These are phyloP conservation scores for Phytophthora fragariaefolia DNA, from an alignment of 352 stramenopile species.

Conservation along the genomic window DNA sequence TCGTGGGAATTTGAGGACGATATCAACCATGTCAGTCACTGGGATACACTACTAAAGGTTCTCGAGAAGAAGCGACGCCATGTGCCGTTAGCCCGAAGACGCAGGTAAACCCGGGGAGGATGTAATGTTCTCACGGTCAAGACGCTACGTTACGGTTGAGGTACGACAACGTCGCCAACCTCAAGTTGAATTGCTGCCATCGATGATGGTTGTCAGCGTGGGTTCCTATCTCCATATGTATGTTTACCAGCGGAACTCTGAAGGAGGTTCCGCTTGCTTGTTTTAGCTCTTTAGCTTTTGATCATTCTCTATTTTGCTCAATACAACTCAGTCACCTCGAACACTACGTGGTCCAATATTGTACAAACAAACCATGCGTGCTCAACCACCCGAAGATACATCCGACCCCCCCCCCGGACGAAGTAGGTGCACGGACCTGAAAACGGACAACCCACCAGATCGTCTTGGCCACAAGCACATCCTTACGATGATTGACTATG, in stretches of 20 bases:
- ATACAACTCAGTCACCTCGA: no score
- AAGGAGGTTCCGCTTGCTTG: no score
- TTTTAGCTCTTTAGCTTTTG: no score
- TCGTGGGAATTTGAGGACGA: neutral
- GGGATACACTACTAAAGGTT: neutral
- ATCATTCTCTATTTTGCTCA: no score
- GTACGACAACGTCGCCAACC: neutral
- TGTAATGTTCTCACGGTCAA: neutral
- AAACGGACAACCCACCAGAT: constrained; percentile 6
- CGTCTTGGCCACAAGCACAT: constrained; percentile 11
- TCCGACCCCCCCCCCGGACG: constrained; percentile 8
- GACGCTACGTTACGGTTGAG: neutral
- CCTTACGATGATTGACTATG: constrained; percentile 17
- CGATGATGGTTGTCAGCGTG: neutral
- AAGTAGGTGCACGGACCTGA: constrained; percentile 9
- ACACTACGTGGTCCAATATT: no score
- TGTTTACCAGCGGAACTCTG: neutral
- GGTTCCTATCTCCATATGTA: neutral
- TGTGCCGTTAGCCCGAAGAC: neutral
- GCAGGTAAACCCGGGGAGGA: neutral
- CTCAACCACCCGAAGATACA: constrained; percentile 4
- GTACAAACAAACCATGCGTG: constrained; percentile 9
- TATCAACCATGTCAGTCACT: neutral
- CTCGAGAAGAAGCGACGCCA: neutral
- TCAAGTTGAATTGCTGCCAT: neutral